Conservation (phyloP, 345 rosid species). For the Schrenkiella parvula region DNA sequence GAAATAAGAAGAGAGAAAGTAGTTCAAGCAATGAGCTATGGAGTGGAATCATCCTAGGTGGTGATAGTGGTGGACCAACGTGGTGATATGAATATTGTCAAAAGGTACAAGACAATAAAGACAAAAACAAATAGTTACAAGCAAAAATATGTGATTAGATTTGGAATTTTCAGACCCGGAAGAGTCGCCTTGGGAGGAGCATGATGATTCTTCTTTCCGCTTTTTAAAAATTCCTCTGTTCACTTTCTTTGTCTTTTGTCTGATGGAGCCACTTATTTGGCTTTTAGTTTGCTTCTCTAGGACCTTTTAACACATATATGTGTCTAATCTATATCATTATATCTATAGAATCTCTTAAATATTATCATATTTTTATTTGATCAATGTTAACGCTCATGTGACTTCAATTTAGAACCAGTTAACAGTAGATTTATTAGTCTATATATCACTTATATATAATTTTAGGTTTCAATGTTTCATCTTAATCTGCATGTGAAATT, state of each 20-base stretch:
- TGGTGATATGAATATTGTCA: conserved; percentile 30
- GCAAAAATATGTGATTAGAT: conserved; percentile 12
- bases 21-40: conserved; percentile 37
- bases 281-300: conserved; percentile 4
- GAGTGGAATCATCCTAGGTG: conserved; percentile 38
- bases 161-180: conserved; percentile 37
- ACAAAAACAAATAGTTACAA: conserved; percentile 24
- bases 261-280: conserved; percentile 27
- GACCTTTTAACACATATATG: conserved; percentile 7
- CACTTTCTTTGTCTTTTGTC: conserved; percentile 26
- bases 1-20: conserved; percentile 34
- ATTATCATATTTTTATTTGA: neutral
- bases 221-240: conserved; percentile 14
- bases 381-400: neutral
- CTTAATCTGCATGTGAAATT: neutral
- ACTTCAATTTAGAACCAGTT: neutral
- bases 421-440: neutral
- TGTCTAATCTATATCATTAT: neutral
- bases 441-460: neutral
- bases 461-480: neutral
- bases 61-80: conserved; percentile 38
- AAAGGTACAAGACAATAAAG: conserved; percentile 9
- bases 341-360: neutral
- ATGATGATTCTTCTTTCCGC: conserved; percentile 29
- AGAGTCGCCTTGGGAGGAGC: conserved; percentile 38